Evolutionary conservation across 345 rosid genomes (phyloP).

Genomic region (Arabidopsis arenosa): DNA sequence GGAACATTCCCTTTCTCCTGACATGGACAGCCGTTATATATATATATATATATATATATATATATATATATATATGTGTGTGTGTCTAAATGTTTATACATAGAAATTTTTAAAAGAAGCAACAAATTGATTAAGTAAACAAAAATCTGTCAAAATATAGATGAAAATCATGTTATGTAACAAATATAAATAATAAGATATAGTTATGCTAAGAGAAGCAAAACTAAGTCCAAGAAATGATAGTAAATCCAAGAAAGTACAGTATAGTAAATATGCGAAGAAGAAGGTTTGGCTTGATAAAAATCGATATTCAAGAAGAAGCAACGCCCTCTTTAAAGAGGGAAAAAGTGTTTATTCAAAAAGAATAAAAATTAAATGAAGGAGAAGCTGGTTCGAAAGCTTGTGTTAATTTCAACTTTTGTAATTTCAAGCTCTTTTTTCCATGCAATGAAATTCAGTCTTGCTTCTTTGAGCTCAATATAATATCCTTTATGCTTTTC

Average conservation of each 20-base stretch:
- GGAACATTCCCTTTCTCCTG: slow-evolving; percentile 42
- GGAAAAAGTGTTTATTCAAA: slow-evolving; percentile 29
- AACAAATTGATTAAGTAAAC: background rate
- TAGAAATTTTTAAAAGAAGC: background rate
- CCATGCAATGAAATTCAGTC: slow-evolving; percentile 28
- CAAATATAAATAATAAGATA: background rate
- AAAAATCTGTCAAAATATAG: background rate
- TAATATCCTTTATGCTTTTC: slow-evolving; percentile 41
- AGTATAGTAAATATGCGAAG: background rate
- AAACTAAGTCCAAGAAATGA: slow-evolving; percentile 19
- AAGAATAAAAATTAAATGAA: slow-evolving; percentile 34
- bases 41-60: background rate
- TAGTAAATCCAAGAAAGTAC: background rate
- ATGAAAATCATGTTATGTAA: background rate
- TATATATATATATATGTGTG: background rate
- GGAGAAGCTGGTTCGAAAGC: slow-evolving; percentile 33
- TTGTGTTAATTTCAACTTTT: slow-evolving; percentile 34
- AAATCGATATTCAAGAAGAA: slow-evolving; percentile 19
- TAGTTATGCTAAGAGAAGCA: slow-evolving; percentile 9
- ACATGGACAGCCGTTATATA: slow-evolving; percentile 27
- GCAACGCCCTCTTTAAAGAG: slow-evolving; percentile 12
- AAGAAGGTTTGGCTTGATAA: slow-evolving; percentile 16
- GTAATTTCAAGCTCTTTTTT: slow-evolving; percentile 38
- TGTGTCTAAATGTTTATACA: background rate
- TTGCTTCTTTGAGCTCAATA: slow-evolving; percentile 42